Conservation (phyloP, 495 filamentous ascomycete species). For the Aspergillus ellipticus region DNA sequence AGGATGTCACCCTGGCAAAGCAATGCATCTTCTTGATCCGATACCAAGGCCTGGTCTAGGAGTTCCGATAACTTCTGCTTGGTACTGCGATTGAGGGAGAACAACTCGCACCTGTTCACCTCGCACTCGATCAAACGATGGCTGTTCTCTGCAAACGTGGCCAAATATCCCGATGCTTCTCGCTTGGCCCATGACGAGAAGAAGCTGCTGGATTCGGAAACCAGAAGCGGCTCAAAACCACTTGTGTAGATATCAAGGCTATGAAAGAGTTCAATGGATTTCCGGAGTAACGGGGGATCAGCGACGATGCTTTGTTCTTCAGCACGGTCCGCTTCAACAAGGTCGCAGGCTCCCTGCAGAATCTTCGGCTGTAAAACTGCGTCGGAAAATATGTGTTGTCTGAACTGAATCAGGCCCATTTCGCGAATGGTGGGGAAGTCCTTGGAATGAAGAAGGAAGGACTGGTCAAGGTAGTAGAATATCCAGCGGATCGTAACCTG, state of each 20-base stretch:
- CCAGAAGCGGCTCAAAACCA: conserved; percentile 73
- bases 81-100: conserved; percentile 76
- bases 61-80: conserved; percentile 67
- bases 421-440: conserved; percentile 52
- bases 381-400: conserved; percentile 53
- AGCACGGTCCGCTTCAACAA: conserved; percentile 70
- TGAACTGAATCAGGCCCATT: conserved; percentile 57
- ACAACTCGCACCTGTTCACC: conserved; percentile 67
- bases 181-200: conserved; percentile 62
- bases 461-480: conserved; percentile 89
- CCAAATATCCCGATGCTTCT: conserved; percentile 55
- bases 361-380: conserved; percentile 49
- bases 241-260: conserved; percentile 72
- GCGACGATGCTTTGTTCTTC: conserved; percentile 31
- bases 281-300: conserved; percentile 57
- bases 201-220: conserved; percentile 61
- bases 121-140: conserved; percentile 65
- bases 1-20: conserved; percentile 60
- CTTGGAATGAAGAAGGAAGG: conserved; percentile 71
- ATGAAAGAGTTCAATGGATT: conserved; percentile 76
- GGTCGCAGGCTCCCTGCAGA: conserved; percentile 67
- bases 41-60: conserved; percentile 65
- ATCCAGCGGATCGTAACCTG: conserved; percentile 75
- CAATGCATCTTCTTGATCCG: conserved; percentile 56
- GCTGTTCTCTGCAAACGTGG: conserved; percentile 66